Evolutionary conservation across 164 flowering plant species (phyloP), one percentile per base, ranked within the genome.

Genomic region (Taxillus chinensis): DNA sequence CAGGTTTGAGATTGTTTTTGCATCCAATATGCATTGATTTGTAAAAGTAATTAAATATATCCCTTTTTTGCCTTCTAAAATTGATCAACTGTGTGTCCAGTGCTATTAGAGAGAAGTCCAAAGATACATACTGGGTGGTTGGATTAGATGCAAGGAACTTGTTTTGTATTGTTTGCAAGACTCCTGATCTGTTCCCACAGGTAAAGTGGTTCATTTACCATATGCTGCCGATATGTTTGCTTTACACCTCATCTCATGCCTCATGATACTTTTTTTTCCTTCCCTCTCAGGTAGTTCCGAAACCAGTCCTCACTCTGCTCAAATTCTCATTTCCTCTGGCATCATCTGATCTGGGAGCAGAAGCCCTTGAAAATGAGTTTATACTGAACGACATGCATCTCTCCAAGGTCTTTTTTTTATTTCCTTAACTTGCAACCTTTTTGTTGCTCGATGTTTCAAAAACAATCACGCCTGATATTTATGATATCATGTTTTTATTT

Each of bases 301-400:
- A 87, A 74, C 98, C 99, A 48, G 81, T 95, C 49, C 90, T 89
- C 50, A 78, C 89, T 16, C 77, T 82, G 14, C 66, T 85, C 10
- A 74, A 79, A 64, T 78, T 87, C 52, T 84, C 92, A 61, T 73
- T 83, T 65, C 99, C 96, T 64, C 83, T 95, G 56, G 95, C 95
- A 53, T 78, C 95, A 16, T 95, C 99, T 71, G 99, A 95, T 78
- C 79, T 95, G 39, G 98, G 96, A 74, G 89, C 92, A 39, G 84
- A 83, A 49, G 70, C 73, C 63, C 90, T 89, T 67, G 98, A 91
- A 76, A 91, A 91, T 64, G 98, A 95, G 78, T 87, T 91, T 63
- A 85, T 95, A 14, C 38, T 89, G 75, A 83, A 67, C 60, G 79
- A 71, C 79, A 71, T 83, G 71, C 78, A 75, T 70, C 86, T 95